Base-by-base conservation (phyloP, 148 eudicot genomes). In the Rhododendron henanense region DNA sequence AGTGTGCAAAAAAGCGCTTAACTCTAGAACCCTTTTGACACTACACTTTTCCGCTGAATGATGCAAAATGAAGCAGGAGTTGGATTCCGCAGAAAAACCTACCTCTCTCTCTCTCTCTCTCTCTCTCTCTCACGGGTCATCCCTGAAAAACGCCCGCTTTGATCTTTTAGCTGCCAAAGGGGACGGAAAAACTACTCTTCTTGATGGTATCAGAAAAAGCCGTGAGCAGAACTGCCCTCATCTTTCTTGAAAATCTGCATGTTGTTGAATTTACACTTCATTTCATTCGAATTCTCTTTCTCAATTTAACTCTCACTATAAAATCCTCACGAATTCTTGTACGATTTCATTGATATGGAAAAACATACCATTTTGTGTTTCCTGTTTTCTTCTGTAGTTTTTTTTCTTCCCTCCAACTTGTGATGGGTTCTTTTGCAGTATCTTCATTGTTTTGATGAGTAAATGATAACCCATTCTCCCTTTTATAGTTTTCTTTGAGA, bases 191-290 rank as follows among this genome's bases (percentile, higher is more conserved):
- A 33, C 82, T 85, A 81, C 87, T 57, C 84, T 80, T 69, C 84
- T 85, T 85, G 65, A 71, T 79, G 57, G 25, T 81, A n/a, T 81
- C 82, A 59, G 83, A 73, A 86, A 67, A 81, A 81, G 84, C 87
- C 76, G 76, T 73, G 87, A 86, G 25, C 33, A 37, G 71, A 81
- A 48, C 87, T 85, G 87, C 47, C 48, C 45, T 69, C 48, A 18
- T 35, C 53, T 80, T 48, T 80, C 45, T 57, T n/a, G 11, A 37
- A 85, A 78, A 35, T 78, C 77, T 63, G 44, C 59, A 41, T 85
- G 5, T 85, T 45, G 44, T 28, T 25, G 76, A 78, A 78, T 79
- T 57, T 85, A 10, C 57, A 37, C 28, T 71, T 41, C 57, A 81
- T 71, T 67, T 81, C 44, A n/a, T 79, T 28, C 63, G 81, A 23